Evolutionary conservation across 2,329 filamentous ascomycete species (phyloP).

Genomic region (Metarhizium brunneum): DNA sequence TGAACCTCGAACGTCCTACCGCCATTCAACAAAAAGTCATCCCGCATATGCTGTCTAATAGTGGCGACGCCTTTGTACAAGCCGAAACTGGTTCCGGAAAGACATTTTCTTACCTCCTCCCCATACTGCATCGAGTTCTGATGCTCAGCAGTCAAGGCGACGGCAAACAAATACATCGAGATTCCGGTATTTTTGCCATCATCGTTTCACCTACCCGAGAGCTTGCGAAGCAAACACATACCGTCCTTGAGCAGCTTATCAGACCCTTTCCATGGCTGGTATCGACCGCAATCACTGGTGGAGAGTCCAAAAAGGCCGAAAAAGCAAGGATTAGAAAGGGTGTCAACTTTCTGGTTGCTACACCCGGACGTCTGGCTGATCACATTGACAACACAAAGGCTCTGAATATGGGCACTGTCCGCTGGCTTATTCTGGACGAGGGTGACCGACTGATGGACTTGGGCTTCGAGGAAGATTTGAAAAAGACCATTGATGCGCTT

Average conservation of each 20-base stretch:
- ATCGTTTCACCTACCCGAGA: slow-evolving; percentile 92
- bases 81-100: slow-evolving; percentile 97
- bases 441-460: slow-evolving; percentile 98
- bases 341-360: slow-evolving; percentile 91
- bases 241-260: slow-evolving; percentile 75
- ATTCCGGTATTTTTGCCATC: slow-evolving; percentile 87
- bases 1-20: slow-evolving; percentile 83
- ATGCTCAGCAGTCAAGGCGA: slow-evolving; percentile 54
- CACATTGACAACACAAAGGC: slow-evolving; percentile 89
- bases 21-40: slow-evolving; percentile 91
- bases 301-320: slow-evolving; percentile 66
- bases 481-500: slow-evolving; percentile 74
- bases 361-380: slow-evolving; percentile 82
- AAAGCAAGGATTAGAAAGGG: slow-evolving; percentile 92
- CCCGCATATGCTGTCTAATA: slow-evolving; percentile 66
- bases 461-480: slow-evolving; percentile 90
- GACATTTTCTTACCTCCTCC: slow-evolving; percentile 89
- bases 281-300: slow-evolving; percentile 69
- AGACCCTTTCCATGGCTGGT: slow-evolving; percentile 93
- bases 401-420: slow-evolving; percentile 76
- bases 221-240: slow-evolving; percentile 85
- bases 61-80: slow-evolving; percentile 90
- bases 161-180: slow-evolving; percentile 57
- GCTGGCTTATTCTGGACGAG: slow-evolving; percentile 92
- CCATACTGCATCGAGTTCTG: slow-evolving; percentile 82